Evolutionary conservation across 441 rosid species (phyloP).

Genomic region (Erodium chrysanthum): DNA sequence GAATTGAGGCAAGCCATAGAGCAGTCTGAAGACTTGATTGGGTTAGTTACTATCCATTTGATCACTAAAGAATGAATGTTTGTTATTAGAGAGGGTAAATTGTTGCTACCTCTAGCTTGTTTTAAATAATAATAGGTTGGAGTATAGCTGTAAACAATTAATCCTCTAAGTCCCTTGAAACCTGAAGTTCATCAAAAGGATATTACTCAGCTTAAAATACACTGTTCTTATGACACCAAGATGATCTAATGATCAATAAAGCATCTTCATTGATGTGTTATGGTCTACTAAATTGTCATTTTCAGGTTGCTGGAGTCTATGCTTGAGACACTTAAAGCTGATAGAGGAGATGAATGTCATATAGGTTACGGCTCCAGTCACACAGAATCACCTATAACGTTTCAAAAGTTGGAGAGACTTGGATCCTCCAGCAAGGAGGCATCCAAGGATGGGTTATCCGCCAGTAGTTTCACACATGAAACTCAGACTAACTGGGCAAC

Average conservation of each 20-base stretch:
- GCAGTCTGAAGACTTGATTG: constrained; percentile 62
- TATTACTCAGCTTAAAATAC: too few relatives aligned
- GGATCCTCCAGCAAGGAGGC: constrained; percentile 58
- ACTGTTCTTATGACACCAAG: too few relatives aligned
- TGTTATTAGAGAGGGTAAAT: background rate
- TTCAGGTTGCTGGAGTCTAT: constrained; percentile 72
- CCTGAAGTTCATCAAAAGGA: background rate
- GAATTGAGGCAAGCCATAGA: constrained; percentile 67
- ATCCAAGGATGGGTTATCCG: constrained; percentile 59
- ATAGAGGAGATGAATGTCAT: constrained; percentile 28
- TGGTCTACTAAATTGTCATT: constrained; percentile 10
- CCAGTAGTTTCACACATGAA: constrained; percentile 73
- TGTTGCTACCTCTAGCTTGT: background rate
- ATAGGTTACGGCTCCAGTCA: constrained; percentile 47
- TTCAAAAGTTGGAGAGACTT: constrained; percentile 39
- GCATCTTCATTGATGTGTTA: background rate
- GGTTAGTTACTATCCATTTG: constrained; percentile 38
- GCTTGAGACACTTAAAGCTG: constrained; percentile 59
- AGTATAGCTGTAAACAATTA: background rate
- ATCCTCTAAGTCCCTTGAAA: background rate
- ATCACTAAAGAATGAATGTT: background rate
- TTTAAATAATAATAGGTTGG: too few relatives aligned
- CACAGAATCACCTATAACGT: constrained; percentile 48
- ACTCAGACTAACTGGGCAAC: constrained; percentile 45
- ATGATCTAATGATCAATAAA: background rate